A percentile compares a stretch with the other conserved stretches of the same genome.
Evolutionary conservation across 1,284 basidiomycete species (phyloP).

Genomic region (Rhodotorula sp.): DNA sequence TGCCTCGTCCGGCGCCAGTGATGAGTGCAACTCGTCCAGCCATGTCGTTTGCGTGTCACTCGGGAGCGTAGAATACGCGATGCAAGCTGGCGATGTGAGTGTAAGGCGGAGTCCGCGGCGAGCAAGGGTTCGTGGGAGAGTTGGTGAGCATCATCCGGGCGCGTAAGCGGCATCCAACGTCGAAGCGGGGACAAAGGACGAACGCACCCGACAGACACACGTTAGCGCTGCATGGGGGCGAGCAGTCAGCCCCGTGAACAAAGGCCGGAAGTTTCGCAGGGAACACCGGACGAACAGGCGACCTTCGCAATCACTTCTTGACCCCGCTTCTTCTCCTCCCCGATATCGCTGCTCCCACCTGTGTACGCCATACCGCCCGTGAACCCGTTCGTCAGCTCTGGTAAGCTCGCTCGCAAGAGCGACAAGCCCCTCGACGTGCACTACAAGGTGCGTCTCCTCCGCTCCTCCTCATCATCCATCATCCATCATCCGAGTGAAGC

Average conservation of each 20-base stretch:
- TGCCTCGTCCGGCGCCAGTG: slow-evolving; percentile 18
- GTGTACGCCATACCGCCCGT: background rate
- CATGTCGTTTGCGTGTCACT: background rate
- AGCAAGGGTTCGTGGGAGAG: background rate
- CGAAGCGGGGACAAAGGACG: background rate
- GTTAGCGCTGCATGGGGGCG: too few relatives aligned
- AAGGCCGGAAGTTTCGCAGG: too few relatives aligned
- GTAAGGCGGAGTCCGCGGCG: background rate
- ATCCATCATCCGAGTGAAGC: background rate
- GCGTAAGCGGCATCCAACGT: background rate
- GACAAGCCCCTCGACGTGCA: slow-evolving; percentile 2
- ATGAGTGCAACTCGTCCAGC: background rate
- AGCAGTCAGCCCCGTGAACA: background rate
- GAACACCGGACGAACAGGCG: too few relatives aligned
- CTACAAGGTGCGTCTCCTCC: background rate
- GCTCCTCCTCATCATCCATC: too few relatives aligned
- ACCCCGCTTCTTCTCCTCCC: background rate
- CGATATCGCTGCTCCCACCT: background rate
- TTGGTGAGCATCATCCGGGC: background rate
- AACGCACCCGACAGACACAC: too few relatives aligned
- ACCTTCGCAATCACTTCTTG: too few relatives aligned
- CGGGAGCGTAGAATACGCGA: background rate
- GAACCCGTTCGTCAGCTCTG: slow-evolving; percentile 1
- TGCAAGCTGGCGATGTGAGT: background rate
- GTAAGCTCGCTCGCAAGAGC: background rate